Percentiles rank a stretch among this genome's conserved stretches.
Evolutionary conservation across 192 early-diverging fungal genomes (phyloP).

Genomic region (Coemansia sp.): DNA sequence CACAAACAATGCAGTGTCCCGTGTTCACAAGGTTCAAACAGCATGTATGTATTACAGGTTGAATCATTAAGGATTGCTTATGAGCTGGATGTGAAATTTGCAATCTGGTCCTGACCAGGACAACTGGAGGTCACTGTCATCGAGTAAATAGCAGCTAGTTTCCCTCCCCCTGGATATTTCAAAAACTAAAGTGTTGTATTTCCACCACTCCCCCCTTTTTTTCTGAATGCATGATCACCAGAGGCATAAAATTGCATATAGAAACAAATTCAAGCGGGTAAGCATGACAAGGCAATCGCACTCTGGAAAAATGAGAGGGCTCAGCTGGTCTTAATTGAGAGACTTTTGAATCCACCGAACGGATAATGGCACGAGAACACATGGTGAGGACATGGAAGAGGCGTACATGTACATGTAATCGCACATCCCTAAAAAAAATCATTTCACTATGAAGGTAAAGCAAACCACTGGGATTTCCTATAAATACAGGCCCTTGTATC

Average conservation of each 20-base stretch:
- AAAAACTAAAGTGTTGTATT: neutral
- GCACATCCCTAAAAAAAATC: constrained; percentile 6
- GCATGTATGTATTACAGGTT: too few relatives aligned
- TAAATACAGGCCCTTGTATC: neutral
- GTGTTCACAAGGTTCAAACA: too few relatives aligned
- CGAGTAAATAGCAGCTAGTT: too few relatives aligned
- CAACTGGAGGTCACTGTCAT: too few relatives aligned
- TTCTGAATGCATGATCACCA: neutral
- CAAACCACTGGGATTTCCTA: neutral
- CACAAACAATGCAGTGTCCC: too few relatives aligned
- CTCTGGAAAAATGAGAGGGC: neutral
- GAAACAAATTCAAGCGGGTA: constrained; percentile 5
- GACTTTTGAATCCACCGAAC: neutral
- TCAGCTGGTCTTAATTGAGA: constrained; percentile 6
- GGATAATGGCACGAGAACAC: neutral
- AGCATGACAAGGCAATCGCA: constrained; percentile 2
- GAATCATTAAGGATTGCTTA: too few relatives aligned
- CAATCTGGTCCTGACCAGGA: too few relatives aligned
- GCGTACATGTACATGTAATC: constrained; percentile 15
- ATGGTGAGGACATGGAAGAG: neutral
- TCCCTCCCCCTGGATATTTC: too few relatives aligned
- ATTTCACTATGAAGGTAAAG: too few relatives aligned
- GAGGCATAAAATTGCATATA: constrained; percentile 1
- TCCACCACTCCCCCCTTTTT: neutral
- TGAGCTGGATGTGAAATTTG: too few relatives aligned